Conservation (phyloP, 345 rosid species). For the Salix exigua region DNA sequence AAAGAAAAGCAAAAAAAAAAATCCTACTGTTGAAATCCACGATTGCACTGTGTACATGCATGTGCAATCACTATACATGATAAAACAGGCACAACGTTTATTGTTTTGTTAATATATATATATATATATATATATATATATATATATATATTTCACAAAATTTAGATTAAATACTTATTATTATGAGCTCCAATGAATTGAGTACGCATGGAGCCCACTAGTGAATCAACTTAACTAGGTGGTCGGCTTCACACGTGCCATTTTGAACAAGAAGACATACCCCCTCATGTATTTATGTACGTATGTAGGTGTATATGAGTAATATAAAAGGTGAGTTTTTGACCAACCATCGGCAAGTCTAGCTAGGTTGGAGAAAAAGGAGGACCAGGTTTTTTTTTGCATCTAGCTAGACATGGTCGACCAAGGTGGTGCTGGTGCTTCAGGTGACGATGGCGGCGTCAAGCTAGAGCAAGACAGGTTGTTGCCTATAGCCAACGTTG, state of each 20-base stretch:
- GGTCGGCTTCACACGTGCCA: not conserved
- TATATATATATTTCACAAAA: not conserved
- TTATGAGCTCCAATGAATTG: not conserved
- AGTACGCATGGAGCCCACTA: not conserved
- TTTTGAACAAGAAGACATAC: not conserved
- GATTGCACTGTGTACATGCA: too few relatives aligned
- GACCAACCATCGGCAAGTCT: not conserved
- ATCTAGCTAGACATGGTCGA: conserved; percentile 25
- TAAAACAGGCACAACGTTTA: too few relatives aligned
- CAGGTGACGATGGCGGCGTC: conserved; percentile 24
- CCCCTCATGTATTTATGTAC: not conserved
- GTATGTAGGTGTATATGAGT: not conserved
- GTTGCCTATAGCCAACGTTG: conserved; percentile 20
- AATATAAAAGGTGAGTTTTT: not conserved
- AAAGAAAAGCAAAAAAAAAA: too few relatives aligned
- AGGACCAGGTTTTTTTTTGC: not conserved
- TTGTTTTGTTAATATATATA: too few relatives aligned
- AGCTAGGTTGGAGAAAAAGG: not conserved
- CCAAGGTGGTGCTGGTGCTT: conserved; percentile 18
- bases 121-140: too few relatives aligned
- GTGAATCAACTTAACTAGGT: not conserved
- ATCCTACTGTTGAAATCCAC: too few relatives aligned
- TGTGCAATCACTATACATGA: too few relatives aligned
- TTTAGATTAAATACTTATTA: too few relatives aligned
- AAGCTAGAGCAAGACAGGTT: conserved; percentile 18